phyloP scores from a whole-genome alignment of 768 basidiomycete species.

The Ephemerocybe angulata region DNA sequence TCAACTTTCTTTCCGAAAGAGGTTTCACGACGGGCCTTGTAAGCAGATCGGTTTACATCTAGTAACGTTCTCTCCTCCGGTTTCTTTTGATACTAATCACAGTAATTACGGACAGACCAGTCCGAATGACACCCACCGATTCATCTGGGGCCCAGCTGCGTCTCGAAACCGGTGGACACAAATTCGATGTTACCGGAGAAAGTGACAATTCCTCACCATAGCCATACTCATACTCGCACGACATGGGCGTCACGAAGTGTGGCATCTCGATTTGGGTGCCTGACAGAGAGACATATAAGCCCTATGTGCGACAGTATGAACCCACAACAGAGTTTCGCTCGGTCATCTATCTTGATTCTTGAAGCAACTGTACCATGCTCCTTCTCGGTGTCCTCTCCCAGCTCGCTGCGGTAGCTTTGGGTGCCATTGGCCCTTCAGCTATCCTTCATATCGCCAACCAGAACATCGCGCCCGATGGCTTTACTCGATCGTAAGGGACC shows the following conservation, averaged over 20 bases:
- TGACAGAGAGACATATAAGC: background rate
- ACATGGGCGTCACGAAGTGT: background rate
- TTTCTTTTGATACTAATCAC: background rate
- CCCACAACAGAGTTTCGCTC: background rate
- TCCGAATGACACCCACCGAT: background rate
- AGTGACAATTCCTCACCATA: background rate
- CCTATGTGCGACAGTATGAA: background rate
- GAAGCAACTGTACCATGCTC: background rate
- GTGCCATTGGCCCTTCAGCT: conserved; percentile 6
- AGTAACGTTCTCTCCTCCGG: background rate
- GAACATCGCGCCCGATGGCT: conserved; percentile 9
- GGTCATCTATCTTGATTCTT: background rate
- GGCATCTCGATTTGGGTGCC: background rate
- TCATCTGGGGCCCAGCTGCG: background rate
- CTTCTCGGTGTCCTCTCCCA: background rate
- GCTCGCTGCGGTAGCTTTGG: conserved; percentile 1
- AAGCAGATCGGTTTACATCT: no score
- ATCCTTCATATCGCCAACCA: conserved; percentile 5
- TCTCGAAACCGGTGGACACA: background rate
- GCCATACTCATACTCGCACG: background rate
- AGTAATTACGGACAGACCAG: background rate
- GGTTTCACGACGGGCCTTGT: no score
- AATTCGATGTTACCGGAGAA: background rate
- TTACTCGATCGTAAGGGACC: conserved; percentile 8
- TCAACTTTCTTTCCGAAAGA: background rate